Conservation (phyloP, 495 filamentous ascomycete species). For the Penicillium paradoxum region DNA sequence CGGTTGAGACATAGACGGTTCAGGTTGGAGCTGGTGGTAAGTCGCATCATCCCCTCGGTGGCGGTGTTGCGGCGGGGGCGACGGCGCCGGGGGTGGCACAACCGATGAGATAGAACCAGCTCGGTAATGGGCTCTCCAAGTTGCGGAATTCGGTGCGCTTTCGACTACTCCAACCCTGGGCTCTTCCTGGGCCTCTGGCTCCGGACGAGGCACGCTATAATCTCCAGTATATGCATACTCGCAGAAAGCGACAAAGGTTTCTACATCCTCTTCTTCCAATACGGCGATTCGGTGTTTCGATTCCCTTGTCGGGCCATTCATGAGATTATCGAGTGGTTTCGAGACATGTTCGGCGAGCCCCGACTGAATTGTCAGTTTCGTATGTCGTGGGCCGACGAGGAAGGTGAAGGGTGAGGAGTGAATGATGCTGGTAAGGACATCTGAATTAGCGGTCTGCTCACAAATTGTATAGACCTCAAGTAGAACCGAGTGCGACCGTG, state of each 20-base stretch:
- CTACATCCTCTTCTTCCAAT: constrained; percentile 43
- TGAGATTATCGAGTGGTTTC: constrained; percentile 39
- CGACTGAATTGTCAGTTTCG: constrained; percentile 45
- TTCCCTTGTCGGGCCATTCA: constrained; percentile 44
- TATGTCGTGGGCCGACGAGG: constrained; percentile 42
- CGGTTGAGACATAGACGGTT: not conserved
- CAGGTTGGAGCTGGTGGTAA: constrained; percentile 1
- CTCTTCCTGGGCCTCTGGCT: constrained; percentile 9
- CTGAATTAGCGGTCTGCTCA: not conserved
- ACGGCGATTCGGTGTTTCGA: constrained; percentile 40
- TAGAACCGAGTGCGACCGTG: not conserved
- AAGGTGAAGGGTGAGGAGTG: constrained; percentile 45
- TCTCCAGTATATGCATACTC: constrained; percentile 49
- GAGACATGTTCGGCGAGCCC: constrained; percentile 45
- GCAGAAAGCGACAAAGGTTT: constrained; percentile 45
- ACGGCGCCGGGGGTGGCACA: constrained; percentile 17
- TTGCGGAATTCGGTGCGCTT: constrained; percentile 3
- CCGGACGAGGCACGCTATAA: constrained; percentile 32
- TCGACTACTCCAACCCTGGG: constrained; percentile 9
- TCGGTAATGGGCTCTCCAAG: constrained; percentile 19
- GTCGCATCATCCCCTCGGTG: not conserved
- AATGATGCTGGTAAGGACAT: constrained; percentile 32
- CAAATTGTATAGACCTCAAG: not conserved
- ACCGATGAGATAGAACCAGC: constrained; percentile 23
- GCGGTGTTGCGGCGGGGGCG: constrained; percentile 23